These are phyloP conservation scores for Alternaria longipes DNA, from an alignment of 2,329 filamentous ascomycete species.

Conservation along the genomic window DNA sequence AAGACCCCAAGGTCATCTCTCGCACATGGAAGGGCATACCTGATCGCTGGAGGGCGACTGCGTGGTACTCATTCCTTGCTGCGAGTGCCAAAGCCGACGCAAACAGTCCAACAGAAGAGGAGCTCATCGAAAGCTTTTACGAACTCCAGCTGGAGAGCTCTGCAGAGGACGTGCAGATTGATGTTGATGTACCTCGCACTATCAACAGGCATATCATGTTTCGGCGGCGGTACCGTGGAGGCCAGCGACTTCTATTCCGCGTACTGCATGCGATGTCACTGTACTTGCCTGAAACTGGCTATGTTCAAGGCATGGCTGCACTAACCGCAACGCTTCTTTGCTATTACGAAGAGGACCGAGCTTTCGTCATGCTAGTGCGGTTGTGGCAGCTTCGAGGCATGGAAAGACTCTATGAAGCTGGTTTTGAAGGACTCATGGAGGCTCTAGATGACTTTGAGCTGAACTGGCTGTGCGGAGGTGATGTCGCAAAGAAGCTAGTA, in stretches of 20 bases:
- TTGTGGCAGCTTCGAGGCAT: slow-evolving; percentile 91
- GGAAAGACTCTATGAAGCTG: slow-evolving; percentile 81
- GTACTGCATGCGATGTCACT: slow-evolving; percentile 91
- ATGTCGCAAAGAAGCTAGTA: slow-evolving; percentile 83
- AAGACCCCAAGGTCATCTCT: slow-evolving; percentile 80
- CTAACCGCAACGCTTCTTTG: slow-evolving; percentile 91
- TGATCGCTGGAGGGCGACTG: slow-evolving; percentile 90
- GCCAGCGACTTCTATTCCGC: slow-evolving; percentile 86
- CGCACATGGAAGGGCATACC: slow-evolving; percentile 98
- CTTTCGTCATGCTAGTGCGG: slow-evolving; percentile 96
- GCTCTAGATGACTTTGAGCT: slow-evolving; percentile 85
- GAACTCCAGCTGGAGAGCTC: slow-evolving; percentile 77
- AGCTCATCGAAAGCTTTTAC: slow-evolving; percentile 76
- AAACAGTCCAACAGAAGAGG: slow-evolving; percentile 71
- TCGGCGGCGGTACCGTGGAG: slow-evolving; percentile 86
- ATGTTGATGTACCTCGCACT: slow-evolving; percentile 93
- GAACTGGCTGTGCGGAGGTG: slow-evolving; percentile 79
- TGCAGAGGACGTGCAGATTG: slow-evolving; percentile 94
- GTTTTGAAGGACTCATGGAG: slow-evolving; percentile 86
- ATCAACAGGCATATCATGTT: slow-evolving; percentile 99
- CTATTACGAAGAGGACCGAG: slow-evolving; percentile 94
- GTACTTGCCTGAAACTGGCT: slow-evolving; percentile 89
- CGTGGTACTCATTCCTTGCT: slow-evolving; percentile 93
- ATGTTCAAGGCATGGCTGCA: slow-evolving; percentile 97
- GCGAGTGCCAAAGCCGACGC: slow-evolving; percentile 74